Conservation (phyloP, 2,329 filamentous ascomycete genomes). For the Alternaria sp. region DNA sequence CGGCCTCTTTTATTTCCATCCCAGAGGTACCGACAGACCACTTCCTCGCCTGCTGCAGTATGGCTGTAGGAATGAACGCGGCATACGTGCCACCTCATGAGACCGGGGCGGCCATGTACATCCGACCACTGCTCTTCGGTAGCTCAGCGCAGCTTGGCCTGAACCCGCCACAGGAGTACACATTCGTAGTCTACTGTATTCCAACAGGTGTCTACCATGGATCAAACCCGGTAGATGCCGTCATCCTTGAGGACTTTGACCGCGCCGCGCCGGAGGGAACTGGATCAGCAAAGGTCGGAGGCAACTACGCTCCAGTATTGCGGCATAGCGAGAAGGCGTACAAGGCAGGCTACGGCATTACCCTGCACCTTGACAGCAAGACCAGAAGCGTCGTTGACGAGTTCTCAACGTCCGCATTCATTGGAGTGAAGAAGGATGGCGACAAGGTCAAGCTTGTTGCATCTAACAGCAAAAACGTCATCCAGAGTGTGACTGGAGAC, state of each 20-base stretch:
- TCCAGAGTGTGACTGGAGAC: slow-evolving; percentile 85
- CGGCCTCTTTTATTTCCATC: slow-evolving; percentile 82
- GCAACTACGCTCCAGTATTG: slow-evolving; percentile 94
- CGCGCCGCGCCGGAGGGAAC: slow-evolving; percentile 91
- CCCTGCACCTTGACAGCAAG: slow-evolving; percentile 88
- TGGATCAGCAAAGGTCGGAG: slow-evolving; percentile 91
- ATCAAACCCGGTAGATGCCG: slow-evolving; percentile 81
- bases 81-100: slow-evolving; percentile 89
- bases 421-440: slow-evolving; percentile 74
- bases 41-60: slow-evolving; percentile 78
- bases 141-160: slow-evolving; percentile 87
- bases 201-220: slow-evolving; percentile 96
- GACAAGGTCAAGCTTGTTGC: slow-evolving; percentile 77
- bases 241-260: slow-evolving; percentile 93
- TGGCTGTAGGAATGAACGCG: slow-evolving; percentile 88
- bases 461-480: slow-evolving; percentile 88
- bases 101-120: slow-evolving; percentile 90
- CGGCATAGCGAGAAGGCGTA: slow-evolving; percentile 85
- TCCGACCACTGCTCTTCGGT: slow-evolving; percentile 88
- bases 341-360: slow-evolving; percentile 87
- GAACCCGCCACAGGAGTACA: slow-evolving; percentile 89
- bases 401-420: slow-evolving; percentile 94
- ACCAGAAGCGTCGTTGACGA: slow-evolving; percentile 89
- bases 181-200: slow-evolving; percentile 87
- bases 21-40: slow-evolving; percentile 79